Base-by-base conservation (phyloP, 2,329 filamentous ascomycete genomes). In the Xylariaceae sp. region DNA sequence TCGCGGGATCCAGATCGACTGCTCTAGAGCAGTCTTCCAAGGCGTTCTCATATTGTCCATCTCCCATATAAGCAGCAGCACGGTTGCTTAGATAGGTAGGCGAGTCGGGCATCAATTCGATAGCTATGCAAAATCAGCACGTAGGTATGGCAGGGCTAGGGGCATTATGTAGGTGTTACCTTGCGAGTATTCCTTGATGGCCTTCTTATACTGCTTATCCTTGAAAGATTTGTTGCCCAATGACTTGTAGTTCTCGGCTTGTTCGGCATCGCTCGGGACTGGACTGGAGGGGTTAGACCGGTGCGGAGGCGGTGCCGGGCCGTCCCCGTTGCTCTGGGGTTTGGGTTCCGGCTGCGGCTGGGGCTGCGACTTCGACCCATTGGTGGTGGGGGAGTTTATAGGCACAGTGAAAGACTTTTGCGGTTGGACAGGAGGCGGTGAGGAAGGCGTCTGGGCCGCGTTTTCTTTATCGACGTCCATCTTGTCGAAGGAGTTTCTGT, bases 161-260 rank as follows among this genome's bases (percentile, higher is more conserved):
- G 40, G 43, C 36, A 34, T 18, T 18, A 11, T 13, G 13, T 28
- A 29, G 59, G 6, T 7, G 11, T 24, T 71, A 95, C 90, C 90
- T 78, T 94, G 95, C 52, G 85, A 87, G 64, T 97, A 98, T 64
- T 96, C 88, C 52, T 85, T 77, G 60, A 97, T 89, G 16, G 92
- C 90, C 59, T 85, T 83, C 44, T 73, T 68, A 63, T 90, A 98
- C 57, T 96, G 86, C 60, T 84, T 87, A 48, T 89, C 86, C 70
- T 96, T 97, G 76, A 96, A 98, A 59, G 87, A 90, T 58, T 92
- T 92, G 69, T 98, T 98, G 43, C 92, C 92, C 2, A 86, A 79
- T 53, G 85, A 78, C 72, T 98, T 98, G 76, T 83, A 95, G 9
- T 80, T 74, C 67, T 98, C 92, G 17, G 90, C 88, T 59, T 96